Evolutionary conservation across 305 asterid genomes (phyloP).

Genomic region (Coffea humblotiana): DNA sequence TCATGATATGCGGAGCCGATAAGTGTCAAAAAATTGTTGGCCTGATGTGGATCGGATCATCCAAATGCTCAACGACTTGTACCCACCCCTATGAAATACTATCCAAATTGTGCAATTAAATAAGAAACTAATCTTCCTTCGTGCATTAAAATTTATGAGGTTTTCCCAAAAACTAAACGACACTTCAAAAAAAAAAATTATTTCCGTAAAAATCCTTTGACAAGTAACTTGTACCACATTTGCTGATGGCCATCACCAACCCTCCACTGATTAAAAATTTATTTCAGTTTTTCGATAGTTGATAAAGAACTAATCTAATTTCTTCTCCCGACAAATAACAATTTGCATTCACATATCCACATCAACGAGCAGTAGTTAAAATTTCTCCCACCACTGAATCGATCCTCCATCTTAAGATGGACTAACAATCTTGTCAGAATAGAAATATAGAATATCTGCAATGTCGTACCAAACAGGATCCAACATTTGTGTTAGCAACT

Average conservation of each 20-base stretch:
- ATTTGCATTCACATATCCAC: not conserved
- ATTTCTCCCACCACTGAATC: not conserved
- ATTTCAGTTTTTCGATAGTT: not conserved
- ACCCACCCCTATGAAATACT: not conserved
- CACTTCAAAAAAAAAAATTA: not conserved
- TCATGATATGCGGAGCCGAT: too few relatives aligned
- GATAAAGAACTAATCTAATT: not conserved
- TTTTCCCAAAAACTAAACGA: not conserved
- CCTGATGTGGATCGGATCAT: too few relatives aligned
- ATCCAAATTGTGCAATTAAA: not conserved
- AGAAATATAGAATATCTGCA: constrained; percentile 1
- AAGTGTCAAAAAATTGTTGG: too few relatives aligned
- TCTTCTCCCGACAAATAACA: not conserved
- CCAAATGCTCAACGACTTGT: too few relatives aligned
- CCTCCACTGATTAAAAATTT: too few relatives aligned
- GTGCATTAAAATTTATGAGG: not conserved
- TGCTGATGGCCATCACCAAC: not conserved
- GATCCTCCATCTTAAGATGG: constrained; percentile 1
- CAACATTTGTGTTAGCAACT: not conserved
- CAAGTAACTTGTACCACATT: not conserved
- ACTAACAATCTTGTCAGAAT: not conserved
- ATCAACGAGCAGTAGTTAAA: not conserved
- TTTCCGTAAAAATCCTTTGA: not conserved
- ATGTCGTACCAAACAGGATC: not conserved
- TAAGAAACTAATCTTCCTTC: not conserved